Evolutionary conservation across 2,329 filamentous ascomycete species (phyloP), one percentile per base, ranked within the genome.

Genomic region (Sporothrix schenckii): DNA sequence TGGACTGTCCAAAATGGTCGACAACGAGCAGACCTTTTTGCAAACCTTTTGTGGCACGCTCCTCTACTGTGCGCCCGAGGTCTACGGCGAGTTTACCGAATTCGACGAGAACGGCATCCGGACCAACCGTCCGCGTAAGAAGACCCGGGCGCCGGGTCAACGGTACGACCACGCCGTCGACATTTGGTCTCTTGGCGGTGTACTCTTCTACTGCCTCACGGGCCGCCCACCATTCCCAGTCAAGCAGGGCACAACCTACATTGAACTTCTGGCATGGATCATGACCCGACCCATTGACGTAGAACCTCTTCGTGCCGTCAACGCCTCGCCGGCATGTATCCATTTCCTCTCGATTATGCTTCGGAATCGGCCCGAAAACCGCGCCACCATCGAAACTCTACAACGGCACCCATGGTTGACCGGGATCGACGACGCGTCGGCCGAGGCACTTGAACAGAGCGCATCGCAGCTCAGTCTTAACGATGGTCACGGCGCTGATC

Each of bases 41-140:
- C 93, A 94, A 78, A 99, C 95, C 0, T 99, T 99, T 77, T 99
- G 95, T 77, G 95, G 96, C 44, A 99, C 95, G 0, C 83, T 99
- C 39, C 83, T 99, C 3, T 99, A 98, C 80, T 98, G 95, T 78
- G 95, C 95, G 0, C 95, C 95, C 0, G 95, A 99, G 77, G 94
- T 99, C 2, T 99, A 98, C 77, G 93, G 91, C 9, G 88, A 90
- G 72, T 91, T 86, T 75, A 79, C 80, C 30, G 86, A 89, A 73
- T 90, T 89, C 66, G 91, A 96, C 75, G 89, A 91, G 75, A 83
- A 88, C 65, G 89, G 87, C 13, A 52, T 58, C 16, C 68, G 71
- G 7, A 70, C 89, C 50, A 85, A 84, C 44, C 85, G 88, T n/a
- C 86, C 86, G 70, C 90, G 89, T 74, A 85, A 88, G 75, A 85